These are phyloP conservation scores for Adansonia grandidieri DNA, from an alignment of 441 rosid genomes.

Conservation along the genomic window DNA sequence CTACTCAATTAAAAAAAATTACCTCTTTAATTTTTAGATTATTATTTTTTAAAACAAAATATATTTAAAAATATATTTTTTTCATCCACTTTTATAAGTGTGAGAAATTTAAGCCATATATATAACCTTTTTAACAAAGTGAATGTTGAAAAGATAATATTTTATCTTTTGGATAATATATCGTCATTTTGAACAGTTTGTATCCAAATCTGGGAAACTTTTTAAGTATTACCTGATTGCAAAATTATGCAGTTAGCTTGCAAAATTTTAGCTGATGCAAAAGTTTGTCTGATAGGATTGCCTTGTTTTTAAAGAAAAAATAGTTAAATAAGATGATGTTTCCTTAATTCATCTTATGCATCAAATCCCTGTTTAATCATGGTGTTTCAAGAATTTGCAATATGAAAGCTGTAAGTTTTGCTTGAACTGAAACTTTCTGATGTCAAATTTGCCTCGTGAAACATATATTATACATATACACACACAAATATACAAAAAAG, in stretches of 20 bases:
- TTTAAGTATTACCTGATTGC: neutral
- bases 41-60: too few species aligned
- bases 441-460: neutral
- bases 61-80: too few species aligned
- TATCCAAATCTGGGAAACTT: neutral
- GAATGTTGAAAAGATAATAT: slow-evolving; percentile 11
- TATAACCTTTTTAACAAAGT: neutral
- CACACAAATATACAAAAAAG: too few species aligned
- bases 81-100: too few species aligned
- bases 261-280: too few species aligned
- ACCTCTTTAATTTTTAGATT: too few species aligned
- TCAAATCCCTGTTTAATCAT: neutral
- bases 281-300: neutral
- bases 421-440: neutral
- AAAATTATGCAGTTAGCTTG: neutral
- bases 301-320: neutral
- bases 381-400: neutral
- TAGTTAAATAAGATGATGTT: neutral
- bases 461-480: neutral
- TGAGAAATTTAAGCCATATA: neutral
- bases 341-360: neutral
- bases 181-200: neutral
- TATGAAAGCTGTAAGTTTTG: neutral
- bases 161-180: too few species aligned
- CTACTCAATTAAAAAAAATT: too few species aligned